phyloP scores from a whole-genome alignment of 352 stramenopile genomes.

The Pythium sp. region DNA sequence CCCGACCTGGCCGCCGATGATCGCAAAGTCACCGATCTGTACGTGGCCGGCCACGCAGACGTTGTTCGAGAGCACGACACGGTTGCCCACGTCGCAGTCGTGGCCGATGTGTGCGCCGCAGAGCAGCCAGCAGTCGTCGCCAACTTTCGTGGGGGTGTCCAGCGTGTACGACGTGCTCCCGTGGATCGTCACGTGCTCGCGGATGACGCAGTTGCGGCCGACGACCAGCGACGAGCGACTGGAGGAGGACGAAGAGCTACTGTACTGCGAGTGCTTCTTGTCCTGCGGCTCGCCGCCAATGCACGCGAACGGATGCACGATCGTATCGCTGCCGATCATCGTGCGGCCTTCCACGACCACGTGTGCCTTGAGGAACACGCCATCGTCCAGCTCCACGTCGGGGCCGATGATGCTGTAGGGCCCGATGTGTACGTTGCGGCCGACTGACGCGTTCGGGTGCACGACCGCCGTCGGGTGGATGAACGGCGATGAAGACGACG shows the following conservation, averaged over 20 bases:
- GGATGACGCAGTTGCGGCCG: conserved; percentile 71
- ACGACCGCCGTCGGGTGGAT: conserved; percentile 74
- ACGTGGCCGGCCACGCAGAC: conserved; percentile 81
- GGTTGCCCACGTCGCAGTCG: conserved; percentile 56
- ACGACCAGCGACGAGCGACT: conserved; percentile 36
- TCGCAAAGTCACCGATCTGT: conserved; percentile 64
- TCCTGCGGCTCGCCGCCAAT: conserved; percentile 76
- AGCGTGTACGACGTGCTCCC: conserved; percentile 67
- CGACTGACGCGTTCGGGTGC: conserved; percentile 55
- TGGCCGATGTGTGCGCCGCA: conserved; percentile 75
- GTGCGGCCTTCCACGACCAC: conserved; percentile 76
- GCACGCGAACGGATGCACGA: conserved; percentile 72
- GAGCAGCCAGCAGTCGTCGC: conserved; percentile 79
- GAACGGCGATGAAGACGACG: conserved; percentile 13
- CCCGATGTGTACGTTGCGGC: conserved; percentile 57
- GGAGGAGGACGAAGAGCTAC: background rate
- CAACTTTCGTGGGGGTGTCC: conserved; percentile 46
- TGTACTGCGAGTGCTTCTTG: conserved; percentile 59
- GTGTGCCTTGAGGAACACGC: conserved; percentile 65
- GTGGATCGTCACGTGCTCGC: conserved; percentile 83
- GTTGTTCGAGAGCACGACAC: conserved; percentile 82
- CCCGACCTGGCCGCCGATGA: conserved; percentile 75
- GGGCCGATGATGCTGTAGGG: conserved; percentile 67
- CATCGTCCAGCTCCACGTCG: conserved; percentile 69
- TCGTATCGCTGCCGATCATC: conserved; percentile 44